Evolutionary conservation across 2,329 filamentous ascomycete species (phyloP), one percentile per base, ranked within the genome.

Genomic region (Xylaria sp.): DNA sequence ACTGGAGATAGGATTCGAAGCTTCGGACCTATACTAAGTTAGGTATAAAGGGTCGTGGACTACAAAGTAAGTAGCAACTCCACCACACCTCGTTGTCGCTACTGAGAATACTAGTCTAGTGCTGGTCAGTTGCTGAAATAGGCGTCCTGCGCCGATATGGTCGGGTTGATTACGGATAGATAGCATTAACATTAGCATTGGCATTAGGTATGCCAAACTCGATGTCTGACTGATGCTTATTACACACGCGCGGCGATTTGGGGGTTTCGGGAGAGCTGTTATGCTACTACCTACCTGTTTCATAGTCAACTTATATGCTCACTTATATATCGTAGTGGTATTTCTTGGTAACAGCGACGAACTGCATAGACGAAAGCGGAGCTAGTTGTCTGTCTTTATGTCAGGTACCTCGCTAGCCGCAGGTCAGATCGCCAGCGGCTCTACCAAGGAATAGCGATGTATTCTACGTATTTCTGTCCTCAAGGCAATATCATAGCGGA

Each of bases 211-310:
- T 25, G 25, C 13, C 32, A 55, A 27, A n/a, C 5, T 44, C 27
- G 12, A 55, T 62, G 32, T 40, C 35, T 57, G 47, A 57, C 51
- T 64, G 62, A 64, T 64, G 54, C 27, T 50, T 51, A 64, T 66
- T 66, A 61, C 58, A 60, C 63, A 65, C 37, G n/a, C 1, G 42
- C 12, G 9, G 16, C 1, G 23, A 16, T 35, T 8, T 18, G 10
- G 23, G 21, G 32, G 4, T 6, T 55, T 37, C 6, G 29, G 29
- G 12, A 29, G 53, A 35, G 32, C 21, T 23, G 8, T 16, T 9
- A 25, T 23, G 10, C 25, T n/a, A 29, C 23, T 18, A 53, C 23
- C 50, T 53, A 53, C 27, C 50, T 9, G 29, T 53, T 53, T 35
- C 10, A 35, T 21, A 23, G n/a, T 55, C 29, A 37, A 18, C 13